These are phyloP conservation scores for Chlorella vulgaris DNA, from an alignment of 139 green algal species.

Conservation along the genomic window DNA sequence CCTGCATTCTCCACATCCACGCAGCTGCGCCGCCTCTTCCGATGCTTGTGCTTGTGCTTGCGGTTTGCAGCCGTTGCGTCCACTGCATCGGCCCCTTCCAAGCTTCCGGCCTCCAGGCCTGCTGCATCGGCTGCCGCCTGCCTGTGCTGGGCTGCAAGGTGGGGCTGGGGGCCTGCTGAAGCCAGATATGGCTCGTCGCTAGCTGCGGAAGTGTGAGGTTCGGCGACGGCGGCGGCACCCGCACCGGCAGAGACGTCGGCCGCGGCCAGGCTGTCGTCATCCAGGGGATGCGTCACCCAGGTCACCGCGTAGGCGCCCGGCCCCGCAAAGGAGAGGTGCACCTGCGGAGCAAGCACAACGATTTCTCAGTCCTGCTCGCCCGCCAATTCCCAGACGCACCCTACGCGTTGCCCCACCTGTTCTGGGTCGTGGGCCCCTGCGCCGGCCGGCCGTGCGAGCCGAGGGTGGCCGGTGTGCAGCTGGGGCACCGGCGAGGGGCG, in stretches of 20 bases:
- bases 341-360: conserved; percentile 4
- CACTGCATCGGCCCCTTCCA: background rate
- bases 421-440: conserved; percentile 28
- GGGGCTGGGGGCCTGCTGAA: background rate
- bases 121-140: background rate
- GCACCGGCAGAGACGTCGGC: background rate
- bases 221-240: no score
- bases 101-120: background rate
- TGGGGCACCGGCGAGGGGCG: background rate
- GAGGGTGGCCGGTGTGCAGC: conserved; percentile 3
- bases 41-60: background rate
- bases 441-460: background rate
- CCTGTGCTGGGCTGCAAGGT: background rate
- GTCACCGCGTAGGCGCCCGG: conserved; percentile 33
- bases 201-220: background rate
- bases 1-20: background rate
- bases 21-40: background rate
- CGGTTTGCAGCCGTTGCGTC: background rate
- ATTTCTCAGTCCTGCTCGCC: no score
- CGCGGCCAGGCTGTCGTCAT: background rate
- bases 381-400: no score
- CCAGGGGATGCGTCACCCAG: conserved; percentile 47
- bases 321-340: conserved; percentile 42
- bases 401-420: no score
- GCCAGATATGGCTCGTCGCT: background rate